Conservation (phyloP, 129 eudicot species). For the Chrysanthemum seticuspe region DNA sequence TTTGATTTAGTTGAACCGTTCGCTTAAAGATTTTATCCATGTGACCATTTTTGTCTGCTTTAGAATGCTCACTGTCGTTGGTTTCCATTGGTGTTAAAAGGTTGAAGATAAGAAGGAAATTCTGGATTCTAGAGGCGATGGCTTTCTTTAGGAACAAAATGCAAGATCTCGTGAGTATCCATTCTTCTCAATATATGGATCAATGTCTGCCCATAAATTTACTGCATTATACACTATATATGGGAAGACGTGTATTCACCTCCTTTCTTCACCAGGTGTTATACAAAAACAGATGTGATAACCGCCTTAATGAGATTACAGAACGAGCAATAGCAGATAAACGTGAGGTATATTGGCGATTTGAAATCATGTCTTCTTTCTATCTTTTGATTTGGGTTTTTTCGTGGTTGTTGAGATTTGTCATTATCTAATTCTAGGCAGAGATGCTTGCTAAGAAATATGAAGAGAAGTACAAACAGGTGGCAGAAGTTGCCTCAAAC, state of each 20-base stretch:
- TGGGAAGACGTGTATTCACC: background rate
- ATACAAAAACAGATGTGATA: too few relatives aligned
- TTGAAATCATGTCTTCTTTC: too few relatives aligned
- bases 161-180: constrained; percentile 93
- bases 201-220: too few relatives aligned
- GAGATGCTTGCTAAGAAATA: too few relatives aligned
- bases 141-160: constrained; percentile 75
- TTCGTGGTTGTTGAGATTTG: too few relatives aligned
- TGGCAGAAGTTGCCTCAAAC: constrained; percentile 84
- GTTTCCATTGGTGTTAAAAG: constrained; percentile 40
- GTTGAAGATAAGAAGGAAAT: constrained; percentile 64
- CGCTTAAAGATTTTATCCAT: background rate
- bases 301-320: too few relatives aligned
- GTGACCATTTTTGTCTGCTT: background rate
- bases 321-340: too few relatives aligned
- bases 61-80: constrained; percentile 17
- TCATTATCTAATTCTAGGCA: too few relatives aligned
- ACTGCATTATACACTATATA: background rate
- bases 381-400: too few relatives aligned
- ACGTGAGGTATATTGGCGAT: too few relatives aligned
- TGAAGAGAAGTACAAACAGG: constrained; percentile 38
- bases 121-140: constrained; percentile 90
- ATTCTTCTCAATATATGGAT: background rate
- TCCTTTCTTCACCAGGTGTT: too few relatives aligned
- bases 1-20: constrained; percentile 21